Evolutionary conservation across 2,329 filamentous ascomycete species (phyloP), one percentile per base, ranked within the genome.

Genomic region (Ascosphaera apis): DNA sequence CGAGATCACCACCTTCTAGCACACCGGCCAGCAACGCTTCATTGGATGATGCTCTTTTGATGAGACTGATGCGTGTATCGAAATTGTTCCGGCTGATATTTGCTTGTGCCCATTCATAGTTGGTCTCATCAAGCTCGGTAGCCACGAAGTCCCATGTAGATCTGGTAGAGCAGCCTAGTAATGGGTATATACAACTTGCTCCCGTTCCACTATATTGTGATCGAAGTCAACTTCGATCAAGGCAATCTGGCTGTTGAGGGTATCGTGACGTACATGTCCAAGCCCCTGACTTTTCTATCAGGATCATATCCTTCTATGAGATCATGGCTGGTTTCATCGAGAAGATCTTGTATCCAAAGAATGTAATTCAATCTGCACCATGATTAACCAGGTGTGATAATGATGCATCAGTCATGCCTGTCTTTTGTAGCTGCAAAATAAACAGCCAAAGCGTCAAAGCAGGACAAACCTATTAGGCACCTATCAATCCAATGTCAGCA

Each of bases 171-270:
- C 77, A 80, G 15, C 74, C 81, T 1, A 98, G 64, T 1, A 95
- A 66, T 2, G 84, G 77, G 49, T 95, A 98, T 45, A 98, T 91
- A 46, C 76, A 76, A 45, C 81, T 91, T 12, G 86, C 80, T 2
- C 88, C 88, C 1, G 83, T 91, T 30, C 88, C 88, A 41, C 67
- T 71, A 33, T 6, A 31, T 18, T 9, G 34, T 19, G 9, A 27
- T 35, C 47, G 33, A 49, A 45, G 15, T n/a, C 28, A 13, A n/a
- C 39, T 11, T 15, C 15, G 15, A 34, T 19, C 23, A 30, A 15
- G 36, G 17, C 30, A 37, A 15, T 7, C 21, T 49, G 43, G 15
- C 39, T 33, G 21, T 35, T 27, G 15, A 34, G 35, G 33, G 36
- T 27, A 5, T 39, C 15, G 17, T n/a, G 15, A 36, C 43, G 31